These are phyloP conservation scores for Trichoderma parareesei DNA, from an alignment of 495 filamentous ascomycete species.

Conservation along the genomic window DNA sequence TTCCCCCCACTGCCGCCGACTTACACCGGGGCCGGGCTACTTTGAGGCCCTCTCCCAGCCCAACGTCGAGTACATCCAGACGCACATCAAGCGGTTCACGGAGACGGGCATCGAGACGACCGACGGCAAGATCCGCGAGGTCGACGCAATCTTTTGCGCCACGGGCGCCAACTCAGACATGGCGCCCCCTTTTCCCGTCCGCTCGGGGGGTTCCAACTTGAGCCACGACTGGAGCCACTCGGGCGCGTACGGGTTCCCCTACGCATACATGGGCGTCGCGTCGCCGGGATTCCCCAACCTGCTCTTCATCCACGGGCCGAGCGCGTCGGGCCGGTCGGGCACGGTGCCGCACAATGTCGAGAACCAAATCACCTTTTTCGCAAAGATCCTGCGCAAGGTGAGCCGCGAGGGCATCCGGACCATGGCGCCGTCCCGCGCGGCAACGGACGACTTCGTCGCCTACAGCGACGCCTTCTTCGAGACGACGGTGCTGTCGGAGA, in stretches of 20 bases:
- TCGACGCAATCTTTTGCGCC: slow-evolving; percentile 59
- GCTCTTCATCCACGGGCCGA: slow-evolving; percentile 51
- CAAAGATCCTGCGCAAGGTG: slow-evolving; percentile 56
- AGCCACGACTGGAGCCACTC: slow-evolving; percentile 36
- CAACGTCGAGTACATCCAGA: slow-evolving; percentile 54
- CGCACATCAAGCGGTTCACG: slow-evolving; percentile 49
- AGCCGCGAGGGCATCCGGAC: slow-evolving; percentile 54
- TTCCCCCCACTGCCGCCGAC: slow-evolving; percentile 57
- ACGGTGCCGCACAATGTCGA: slow-evolving; percentile 46
- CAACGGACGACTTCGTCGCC: slow-evolving; percentile 54
- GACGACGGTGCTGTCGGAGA: slow-evolving; percentile 51
- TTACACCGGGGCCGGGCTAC: slow-evolving; percentile 66
- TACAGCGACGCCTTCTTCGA: slow-evolving; percentile 56
- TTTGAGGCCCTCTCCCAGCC: slow-evolving; percentile 57
- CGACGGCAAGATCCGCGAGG: slow-evolving; percentile 41
- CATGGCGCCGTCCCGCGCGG: slow-evolving; percentile 44
- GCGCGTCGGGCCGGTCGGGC: slow-evolving; percentile 44
- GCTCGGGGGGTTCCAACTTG: slow-evolving; percentile 42
- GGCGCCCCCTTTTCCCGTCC: slow-evolving; percentile 52
- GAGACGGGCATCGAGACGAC: slow-evolving; percentile 46
- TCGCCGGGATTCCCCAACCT: slow-evolving; percentile 61
- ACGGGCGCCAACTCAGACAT: slow-evolving; percentile 57
- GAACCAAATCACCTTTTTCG: slow-evolving; percentile 50
- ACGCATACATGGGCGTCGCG: slow-evolving; percentile 56
- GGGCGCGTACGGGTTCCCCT: slow-evolving; percentile 48